Conservation (phyloP, 441 rosid species). For the Pelargonium australe region DNA sequence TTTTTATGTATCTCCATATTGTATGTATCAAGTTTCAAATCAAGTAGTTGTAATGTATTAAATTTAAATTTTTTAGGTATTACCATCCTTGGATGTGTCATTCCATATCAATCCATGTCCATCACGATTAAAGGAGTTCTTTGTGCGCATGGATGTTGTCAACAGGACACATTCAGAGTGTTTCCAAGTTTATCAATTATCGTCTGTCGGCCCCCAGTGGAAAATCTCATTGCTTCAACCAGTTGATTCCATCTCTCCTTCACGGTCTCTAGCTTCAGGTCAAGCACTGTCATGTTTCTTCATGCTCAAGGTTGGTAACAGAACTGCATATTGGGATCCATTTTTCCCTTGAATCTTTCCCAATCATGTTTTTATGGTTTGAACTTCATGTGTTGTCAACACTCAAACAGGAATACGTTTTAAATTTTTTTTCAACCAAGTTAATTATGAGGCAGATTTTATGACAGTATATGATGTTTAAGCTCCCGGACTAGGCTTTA, state of each 20-base stretch:
- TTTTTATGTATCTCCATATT: neutral
- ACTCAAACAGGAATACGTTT: no score
- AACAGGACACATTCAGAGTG: conserved; percentile 61
- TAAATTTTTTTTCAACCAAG: no score
- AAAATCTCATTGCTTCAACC: conserved; percentile 78
- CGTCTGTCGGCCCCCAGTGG: conserved; percentile 74
- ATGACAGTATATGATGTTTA: neutral
- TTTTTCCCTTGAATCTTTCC: neutral
- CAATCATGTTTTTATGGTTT: conserved; percentile 2
- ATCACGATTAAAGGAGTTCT: conserved; percentile 74
- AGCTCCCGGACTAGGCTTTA: no score
- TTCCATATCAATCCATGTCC: conserved; percentile 77
- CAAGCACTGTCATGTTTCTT: conserved; percentile 84
- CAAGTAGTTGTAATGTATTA: conserved; percentile 14
- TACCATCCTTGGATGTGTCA: conserved; percentile 76
- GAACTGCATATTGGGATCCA: conserved; percentile 11
- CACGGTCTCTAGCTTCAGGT: conserved; percentile 59
- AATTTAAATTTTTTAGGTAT: conserved; percentile 42
- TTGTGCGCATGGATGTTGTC: conserved; percentile 78
- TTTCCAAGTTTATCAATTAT: conserved; percentile 75
- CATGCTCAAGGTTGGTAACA: conserved; percentile 61
- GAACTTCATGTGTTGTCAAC: neutral
- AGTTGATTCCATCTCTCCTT: conserved; percentile 55
- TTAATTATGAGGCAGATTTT: no score
- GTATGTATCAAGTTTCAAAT: conserved; percentile 2